These are phyloP conservation scores for Nicotiana otophora DNA, from an alignment of 257 asterid genomes.

Conservation along the genomic window DNA sequence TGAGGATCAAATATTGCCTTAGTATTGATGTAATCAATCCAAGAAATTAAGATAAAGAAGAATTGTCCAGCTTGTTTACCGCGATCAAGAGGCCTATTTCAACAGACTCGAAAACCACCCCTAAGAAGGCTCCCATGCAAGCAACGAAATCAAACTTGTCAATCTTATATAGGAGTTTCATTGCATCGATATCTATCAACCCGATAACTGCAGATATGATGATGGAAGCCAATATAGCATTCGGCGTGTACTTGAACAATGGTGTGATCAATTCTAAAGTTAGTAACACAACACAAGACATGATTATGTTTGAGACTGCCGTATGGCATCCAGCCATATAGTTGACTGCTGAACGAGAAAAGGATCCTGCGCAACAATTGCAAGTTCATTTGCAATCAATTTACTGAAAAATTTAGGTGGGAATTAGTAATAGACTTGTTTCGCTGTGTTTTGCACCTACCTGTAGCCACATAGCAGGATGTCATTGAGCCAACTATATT, in stretches of 20 bases:
- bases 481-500: slow-evolving; percentile 66
- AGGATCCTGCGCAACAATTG: slow-evolving; percentile 22
- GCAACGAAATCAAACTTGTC: slow-evolving; percentile 73
- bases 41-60: background rate
- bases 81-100: slow-evolving; percentile 76
- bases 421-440: background rate
- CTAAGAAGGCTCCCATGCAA: slow-evolving; percentile 79
- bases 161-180: slow-evolving; percentile 56
- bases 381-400: background rate
- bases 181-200: slow-evolving; percentile 47
- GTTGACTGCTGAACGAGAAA: slow-evolving; percentile 45
- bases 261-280: slow-evolving; percentile 61
- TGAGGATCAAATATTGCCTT: background rate
- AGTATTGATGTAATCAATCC: background rate
- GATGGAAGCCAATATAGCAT: slow-evolving; percentile 64
- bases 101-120: slow-evolving; percentile 55
- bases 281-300: slow-evolving; percentile 51
- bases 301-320: slow-evolving; percentile 63
- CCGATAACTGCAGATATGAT: slow-evolving; percentile 64
- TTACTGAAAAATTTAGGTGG: background rate
- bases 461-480: slow-evolving; percentile 71
- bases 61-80: slow-evolving; percentile 23
- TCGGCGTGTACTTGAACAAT: slow-evolving; percentile 67
- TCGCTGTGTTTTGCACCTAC: slow-evolving; percentile 16
- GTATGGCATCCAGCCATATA: slow-evolving; percentile 71